Evolutionary conservation across 169 alveolate genomes (phyloP).

Genomic region (Neospora caninum): DNA sequence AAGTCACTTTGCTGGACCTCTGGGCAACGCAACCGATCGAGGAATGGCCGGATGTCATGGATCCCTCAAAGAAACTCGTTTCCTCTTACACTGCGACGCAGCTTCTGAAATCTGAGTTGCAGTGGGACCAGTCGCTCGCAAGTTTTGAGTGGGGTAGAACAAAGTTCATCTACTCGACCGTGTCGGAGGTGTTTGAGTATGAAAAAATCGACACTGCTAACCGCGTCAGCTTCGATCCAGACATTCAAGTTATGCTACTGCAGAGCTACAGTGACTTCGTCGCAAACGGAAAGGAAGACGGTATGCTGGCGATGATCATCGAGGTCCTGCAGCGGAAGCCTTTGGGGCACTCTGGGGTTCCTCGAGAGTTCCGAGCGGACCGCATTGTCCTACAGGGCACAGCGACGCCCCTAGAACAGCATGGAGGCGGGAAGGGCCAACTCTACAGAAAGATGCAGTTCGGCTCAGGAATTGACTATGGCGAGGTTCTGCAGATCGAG

Average conservation of each 20-base stretch:
- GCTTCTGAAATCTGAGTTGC: conserved; percentile 28
- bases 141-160: conserved; percentile 39
- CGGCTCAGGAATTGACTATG: conserved; percentile 20
- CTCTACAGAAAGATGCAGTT: conserved; percentile 31
- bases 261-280: conserved; percentile 34
- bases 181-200: conserved; percentile 32
- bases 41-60: conserved; percentile 37
- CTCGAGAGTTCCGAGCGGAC: conserved; percentile 15
- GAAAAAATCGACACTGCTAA: neutral
- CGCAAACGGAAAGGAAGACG: conserved; percentile 29
- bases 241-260: conserved; percentile 30
- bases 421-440: conserved; percentile 11
- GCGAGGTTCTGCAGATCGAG: conserved; percentile 1
- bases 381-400: conserved; percentile 13
- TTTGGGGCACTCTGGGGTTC: conserved; percentile 20
- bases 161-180: conserved; percentile 14
- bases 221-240: conserved; percentile 14
- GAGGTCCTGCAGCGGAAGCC: conserved; percentile 27
- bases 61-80: conserved; percentile 1
- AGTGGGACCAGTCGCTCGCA: conserved; percentile 37
- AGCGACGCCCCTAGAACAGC: conserved; percentile 12
- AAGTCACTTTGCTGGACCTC: neutral
- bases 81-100: conserved; percentile 46
- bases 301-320: neutral
- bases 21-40: conserved; percentile 22